Percentiles rank a stretch among this genome's conserved stretches.
Conservation (phyloP, 2,329 filamentous ascomycete species). For the Aspergillus sojae region DNA sequence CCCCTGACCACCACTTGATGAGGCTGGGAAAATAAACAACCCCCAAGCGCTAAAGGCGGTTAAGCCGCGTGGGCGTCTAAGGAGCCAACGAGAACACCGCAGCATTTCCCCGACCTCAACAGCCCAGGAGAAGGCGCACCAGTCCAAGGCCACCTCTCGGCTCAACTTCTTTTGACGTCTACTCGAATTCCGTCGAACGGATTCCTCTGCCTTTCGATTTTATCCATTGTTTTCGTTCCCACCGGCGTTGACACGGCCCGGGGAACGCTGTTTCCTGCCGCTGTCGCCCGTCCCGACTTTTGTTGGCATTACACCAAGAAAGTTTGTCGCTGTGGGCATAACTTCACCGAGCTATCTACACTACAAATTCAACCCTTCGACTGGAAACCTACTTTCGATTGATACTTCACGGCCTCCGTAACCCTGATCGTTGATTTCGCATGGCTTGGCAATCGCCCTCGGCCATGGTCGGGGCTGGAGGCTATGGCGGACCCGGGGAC, state of each 20-base stretch:
- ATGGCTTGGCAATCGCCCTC: slow-evolving; percentile 75
- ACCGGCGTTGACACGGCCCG: slow-evolving; percentile 26
- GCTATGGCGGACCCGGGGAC: slow-evolving; percentile 51
- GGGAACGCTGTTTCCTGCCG: slow-evolving; percentile 28
- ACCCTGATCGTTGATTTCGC: slow-evolving; percentile 24
- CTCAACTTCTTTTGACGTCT: slow-evolving; percentile 1
- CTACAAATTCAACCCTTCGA: slow-evolving; percentile 7
- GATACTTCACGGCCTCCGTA: neutral
- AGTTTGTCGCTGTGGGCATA: slow-evolving; percentile 21
- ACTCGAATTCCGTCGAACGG: slow-evolving; percentile 7
- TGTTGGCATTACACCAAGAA: slow-evolving; percentile 26
- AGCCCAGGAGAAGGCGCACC: slow-evolving; percentile 23
- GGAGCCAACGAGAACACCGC: slow-evolving; percentile 23
- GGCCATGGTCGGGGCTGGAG: slow-evolving; percentile 61
- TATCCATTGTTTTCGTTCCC: slow-evolving; percentile 14
- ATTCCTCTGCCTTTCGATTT: slow-evolving; percentile 7
- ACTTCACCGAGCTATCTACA: slow-evolving; percentile 12
- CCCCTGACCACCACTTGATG: slow-evolving; percentile 10
- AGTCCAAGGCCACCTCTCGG: slow-evolving; percentile 7
- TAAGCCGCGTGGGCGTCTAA: slow-evolving; percentile 25
- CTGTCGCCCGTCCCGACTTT: slow-evolving; percentile 19
- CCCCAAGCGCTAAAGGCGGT: slow-evolving; percentile 29
- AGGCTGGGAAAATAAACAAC: slow-evolving; percentile 11
- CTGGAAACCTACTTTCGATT: slow-evolving; percentile 1
- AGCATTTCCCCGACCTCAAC: slow-evolving; percentile 21